These are phyloP conservation scores for Pharnaceum exiguum DNA, from an alignment of 148 eudicot genomes.

Conservation along the genomic window DNA sequence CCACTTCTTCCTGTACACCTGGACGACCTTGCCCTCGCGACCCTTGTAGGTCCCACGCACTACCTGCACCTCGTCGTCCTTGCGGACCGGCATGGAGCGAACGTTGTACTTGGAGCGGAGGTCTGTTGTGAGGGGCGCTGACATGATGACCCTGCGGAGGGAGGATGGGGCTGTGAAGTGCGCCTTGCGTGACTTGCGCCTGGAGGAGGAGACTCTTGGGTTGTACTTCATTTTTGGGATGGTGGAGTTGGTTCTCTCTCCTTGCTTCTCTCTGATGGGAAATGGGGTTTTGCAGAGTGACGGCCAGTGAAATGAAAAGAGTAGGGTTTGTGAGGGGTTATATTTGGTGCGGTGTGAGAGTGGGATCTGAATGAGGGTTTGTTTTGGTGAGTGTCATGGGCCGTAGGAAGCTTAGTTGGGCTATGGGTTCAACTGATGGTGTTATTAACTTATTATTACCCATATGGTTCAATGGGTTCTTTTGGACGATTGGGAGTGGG, in stretches of 20 bases:
- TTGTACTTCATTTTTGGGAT: constrained; percentile 55
- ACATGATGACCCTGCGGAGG: constrained; percentile 59
- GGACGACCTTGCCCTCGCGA: constrained; percentile 68
- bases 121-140: constrained; percentile 60
- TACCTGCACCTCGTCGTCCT: constrained; percentile 77
- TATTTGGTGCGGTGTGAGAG: no score
- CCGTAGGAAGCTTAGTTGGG: no score
- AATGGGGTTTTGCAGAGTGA: not conserved
- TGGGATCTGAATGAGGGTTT: no score
- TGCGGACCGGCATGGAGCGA: constrained; percentile 66
- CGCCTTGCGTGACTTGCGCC: constrained; percentile 68
- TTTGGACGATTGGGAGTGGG: no score
- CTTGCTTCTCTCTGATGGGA: not conserved
- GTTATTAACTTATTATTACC: no score
- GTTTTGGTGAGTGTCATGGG: no score
- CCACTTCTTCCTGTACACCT: constrained; percentile 73
- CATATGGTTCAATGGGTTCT: no score
- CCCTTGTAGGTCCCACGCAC: constrained; percentile 70
- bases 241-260: not conserved
- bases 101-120: constrained; percentile 66
- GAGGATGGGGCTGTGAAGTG: constrained; percentile 70
- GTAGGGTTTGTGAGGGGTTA: constrained; percentile 2
- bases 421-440: no score
- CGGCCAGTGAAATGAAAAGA: constrained; percentile 2
- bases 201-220: constrained; percentile 52